Evolutionary conservation across 192 early-diverging fungal species (phyloP), one percentile per base, ranked within the genome.

Genomic region (Coemansia reversa): DNA sequence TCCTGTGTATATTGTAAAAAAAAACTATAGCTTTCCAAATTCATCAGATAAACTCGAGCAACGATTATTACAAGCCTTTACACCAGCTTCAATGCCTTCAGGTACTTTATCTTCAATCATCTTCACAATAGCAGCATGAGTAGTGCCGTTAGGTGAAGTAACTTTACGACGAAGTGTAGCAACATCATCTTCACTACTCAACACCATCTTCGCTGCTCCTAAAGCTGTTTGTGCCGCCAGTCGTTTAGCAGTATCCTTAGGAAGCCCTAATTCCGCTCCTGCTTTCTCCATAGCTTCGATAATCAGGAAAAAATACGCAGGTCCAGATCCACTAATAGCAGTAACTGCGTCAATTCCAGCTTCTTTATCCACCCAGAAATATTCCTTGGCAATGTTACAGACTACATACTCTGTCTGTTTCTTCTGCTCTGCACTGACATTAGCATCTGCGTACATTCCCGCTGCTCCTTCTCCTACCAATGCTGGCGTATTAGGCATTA

Each of bases 401-500:
- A 93, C 74, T 16, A 97, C 84, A 6, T 81, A 83, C 60, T 87
- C 86, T 11, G 94, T 87, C 33, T 88, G 70, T 12, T 77, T 45
- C 30, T 86, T 85, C 71, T 95, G 93, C 25, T 57, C 60, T 4
- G 69, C 66, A 18, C 82, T 84, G 11, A 94, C 89, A 0, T 63
- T 73, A 1, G 60, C 48, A 18, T 86, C 84, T 0, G 93, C 93
- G 62, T 83, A 95, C 63, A 95, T 68, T 4, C 94, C 95, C 5
- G 92, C 83, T 0, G 95, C 95, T 19, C 95, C 95, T 71, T 95
- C 90, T 45, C 79, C 79, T 0, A 94, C 88, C 7, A 97, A 74
- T 4, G 95, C 89, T 25, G 95, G 95, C n/a, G 95, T 97, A 66
- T 97, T 97, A 66, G 95, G 95, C 95, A 97, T 97, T 57, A 86